These are phyloP conservation scores for Acorus calamus DNA, from an alignment of 106 monocot species.

Conservation along the genomic window DNA sequence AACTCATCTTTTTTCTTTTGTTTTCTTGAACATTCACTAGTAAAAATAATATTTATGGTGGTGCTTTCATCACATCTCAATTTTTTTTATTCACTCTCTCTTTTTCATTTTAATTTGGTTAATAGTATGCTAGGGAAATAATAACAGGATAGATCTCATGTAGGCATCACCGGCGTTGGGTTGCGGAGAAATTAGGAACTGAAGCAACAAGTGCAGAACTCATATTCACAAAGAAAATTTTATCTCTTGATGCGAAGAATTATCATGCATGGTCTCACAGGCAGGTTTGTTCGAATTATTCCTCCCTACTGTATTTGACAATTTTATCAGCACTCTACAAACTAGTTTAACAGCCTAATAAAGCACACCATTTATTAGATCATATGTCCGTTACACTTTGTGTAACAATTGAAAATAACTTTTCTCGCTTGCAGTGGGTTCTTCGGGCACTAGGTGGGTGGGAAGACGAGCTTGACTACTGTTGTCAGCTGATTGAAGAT, in stretches of 20 bases:
- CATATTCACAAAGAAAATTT: slow-evolving; percentile 64
- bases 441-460: slow-evolving; percentile 90
- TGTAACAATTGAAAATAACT: too few species aligned
- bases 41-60: too few species aligned
- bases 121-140: neutral
- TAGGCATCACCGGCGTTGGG: slow-evolving; percentile 97
- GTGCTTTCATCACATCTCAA: too few species aligned
- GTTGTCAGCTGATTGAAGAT: slow-evolving; percentile 53
- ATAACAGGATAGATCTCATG: slow-evolving; percentile 5
- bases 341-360: too few species aligned
- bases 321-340: too few species aligned
- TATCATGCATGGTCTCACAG: slow-evolving; percentile 99
- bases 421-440: slow-evolving; percentile 60
- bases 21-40: too few species aligned
- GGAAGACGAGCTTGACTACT: slow-evolving; percentile 84
- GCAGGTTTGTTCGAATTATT: slow-evolving; percentile 38
- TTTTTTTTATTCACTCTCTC: too few species aligned
- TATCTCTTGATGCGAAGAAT: slow-evolving; percentile 78
- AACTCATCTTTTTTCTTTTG: too few species aligned
- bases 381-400: too few species aligned
- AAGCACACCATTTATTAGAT: too few species aligned
- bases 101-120: too few species aligned
- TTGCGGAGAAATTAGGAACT: slow-evolving; percentile 87
- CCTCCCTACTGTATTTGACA: too few species aligned
- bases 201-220: slow-evolving; percentile 47